phyloP scores from a whole-genome alignment of 352 stramenopile species.

The Saprolegnia diclina region DNA sequence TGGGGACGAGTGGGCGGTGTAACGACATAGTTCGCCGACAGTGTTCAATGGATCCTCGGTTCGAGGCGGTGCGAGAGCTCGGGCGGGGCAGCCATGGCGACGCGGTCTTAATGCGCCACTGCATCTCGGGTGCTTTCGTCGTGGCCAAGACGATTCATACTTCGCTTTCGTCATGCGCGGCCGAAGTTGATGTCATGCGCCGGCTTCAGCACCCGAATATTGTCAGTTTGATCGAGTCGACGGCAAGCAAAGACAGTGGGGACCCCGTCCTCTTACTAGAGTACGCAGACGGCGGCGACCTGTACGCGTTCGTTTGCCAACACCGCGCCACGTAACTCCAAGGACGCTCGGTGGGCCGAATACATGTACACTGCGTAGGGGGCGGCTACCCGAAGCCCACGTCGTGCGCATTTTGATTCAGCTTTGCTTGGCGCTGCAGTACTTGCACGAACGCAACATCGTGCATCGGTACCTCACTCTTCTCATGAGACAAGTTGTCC shows the following conservation, averaged over 20 bases:
- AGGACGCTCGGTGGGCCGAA: too few species aligned
- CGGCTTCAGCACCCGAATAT: constrained; percentile 57
- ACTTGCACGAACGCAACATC: constrained; percentile 53
- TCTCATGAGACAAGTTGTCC: constrained; percentile 16
- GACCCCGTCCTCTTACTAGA: constrained; percentile 67
- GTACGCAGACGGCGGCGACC: constrained; percentile 54
- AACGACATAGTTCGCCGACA: background rate
- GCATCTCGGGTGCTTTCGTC: background rate
- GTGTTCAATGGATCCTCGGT: background rate
- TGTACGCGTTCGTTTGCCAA: too few species aligned
- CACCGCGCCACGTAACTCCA: too few species aligned
- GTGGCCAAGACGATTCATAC: constrained; percentile 15
- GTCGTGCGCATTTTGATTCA: constrained; percentile 72
- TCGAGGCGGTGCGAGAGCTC: constrained; percentile 3
- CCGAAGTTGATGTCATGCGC: constrained; percentile 48
- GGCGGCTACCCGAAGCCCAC: constrained; percentile 35
- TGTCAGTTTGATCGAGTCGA: constrained; percentile 47
- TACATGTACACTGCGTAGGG: constrained; percentile 27
- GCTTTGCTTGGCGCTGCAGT: constrained; percentile 46
- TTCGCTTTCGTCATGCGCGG: background rate
- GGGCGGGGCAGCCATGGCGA: constrained; percentile 23
- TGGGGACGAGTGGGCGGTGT: too few species aligned
- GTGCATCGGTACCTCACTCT: constrained; percentile 49
- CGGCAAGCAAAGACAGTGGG: constrained; percentile 29
- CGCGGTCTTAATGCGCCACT: background rate